A percentile compares a stretch with the other conserved stretches of the same genome.
These are phyloP conservation scores for Mesembryanthemum crystallinum DNA, from an alignment of 148 eudicot genomes.

Conservation along the genomic window DNA sequence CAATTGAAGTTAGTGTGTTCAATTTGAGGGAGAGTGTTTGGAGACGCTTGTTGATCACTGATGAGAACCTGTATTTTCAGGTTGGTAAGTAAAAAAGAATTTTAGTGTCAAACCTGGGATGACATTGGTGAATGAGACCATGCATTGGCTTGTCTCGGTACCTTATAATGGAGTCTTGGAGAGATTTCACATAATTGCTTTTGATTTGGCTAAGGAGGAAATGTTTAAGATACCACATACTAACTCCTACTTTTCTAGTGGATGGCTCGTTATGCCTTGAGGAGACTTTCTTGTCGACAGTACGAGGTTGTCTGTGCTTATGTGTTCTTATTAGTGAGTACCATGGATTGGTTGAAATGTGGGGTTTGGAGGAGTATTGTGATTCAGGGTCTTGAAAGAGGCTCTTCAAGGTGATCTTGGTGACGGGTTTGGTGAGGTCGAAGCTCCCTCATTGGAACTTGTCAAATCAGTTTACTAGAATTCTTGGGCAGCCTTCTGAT, in stretches of 20 bases:
- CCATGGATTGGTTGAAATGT: neutral
- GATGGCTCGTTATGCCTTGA: neutral
- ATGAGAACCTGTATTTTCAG: neutral
- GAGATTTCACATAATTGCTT: neutral
- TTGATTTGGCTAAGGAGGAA: conserved; percentile 4
- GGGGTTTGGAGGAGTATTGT: neutral
- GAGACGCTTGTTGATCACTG: neutral
- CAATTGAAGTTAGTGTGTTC: neutral
- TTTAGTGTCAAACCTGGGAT: neutral
- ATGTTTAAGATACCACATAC: neutral
- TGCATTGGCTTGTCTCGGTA: conserved; percentile 1
- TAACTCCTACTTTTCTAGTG: neutral
- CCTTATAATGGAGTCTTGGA: too few relatives aligned
- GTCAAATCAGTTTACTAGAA: neutral
- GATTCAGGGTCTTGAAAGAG: neutral
- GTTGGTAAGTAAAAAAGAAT: neutral
- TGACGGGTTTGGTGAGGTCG: neutral
- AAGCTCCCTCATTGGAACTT: conserved; percentile 13
- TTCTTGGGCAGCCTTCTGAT: neutral
- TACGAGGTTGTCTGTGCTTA: neutral
- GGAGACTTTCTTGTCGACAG: neutral
- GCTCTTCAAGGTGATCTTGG: neutral
- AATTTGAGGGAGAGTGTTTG: neutral
- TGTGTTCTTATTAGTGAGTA: neutral
- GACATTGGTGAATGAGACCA: conserved; percentile 5